Conservation (phyloP, 2,329 filamentous ascomycete genomes). For the Phyllosticta ampelicida region DNA sequence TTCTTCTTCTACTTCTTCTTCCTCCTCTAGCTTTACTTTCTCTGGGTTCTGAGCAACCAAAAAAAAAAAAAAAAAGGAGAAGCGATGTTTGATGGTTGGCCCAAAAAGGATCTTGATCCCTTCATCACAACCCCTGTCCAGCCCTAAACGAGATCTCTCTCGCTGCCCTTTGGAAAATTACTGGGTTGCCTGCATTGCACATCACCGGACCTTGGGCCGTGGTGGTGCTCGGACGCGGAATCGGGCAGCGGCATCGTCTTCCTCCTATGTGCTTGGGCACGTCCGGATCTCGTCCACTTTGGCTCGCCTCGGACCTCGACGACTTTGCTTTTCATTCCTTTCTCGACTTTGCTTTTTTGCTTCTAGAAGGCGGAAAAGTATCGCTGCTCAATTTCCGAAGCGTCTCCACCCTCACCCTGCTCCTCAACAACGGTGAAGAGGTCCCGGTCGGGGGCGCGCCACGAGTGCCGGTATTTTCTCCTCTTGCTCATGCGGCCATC, state of each 20-base stretch:
- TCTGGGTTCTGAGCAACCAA: no score
- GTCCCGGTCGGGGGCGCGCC: constrained; percentile 31
- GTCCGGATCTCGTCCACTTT: neutral
- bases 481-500: constrained; percentile 14
- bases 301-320: neutral
- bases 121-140: neutral
- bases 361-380: constrained; percentile 5
- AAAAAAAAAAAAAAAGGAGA: neutral
- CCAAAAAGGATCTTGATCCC: neutral
- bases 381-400: constrained; percentile 9
- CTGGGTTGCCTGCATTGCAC: neutral
- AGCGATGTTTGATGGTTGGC: neutral
- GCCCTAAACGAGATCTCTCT: neutral
- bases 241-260: neutral
- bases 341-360: neutral
- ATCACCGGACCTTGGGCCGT: neutral
- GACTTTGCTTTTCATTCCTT: neutral
- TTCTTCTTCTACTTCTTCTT: no score
- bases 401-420: constrained; percentile 18
- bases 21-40: no score
- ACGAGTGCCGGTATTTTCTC: constrained; percentile 25
- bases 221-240: neutral
- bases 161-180: neutral
- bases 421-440: constrained; percentile 33
- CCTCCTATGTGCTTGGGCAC: neutral